Evolutionary conservation across 2,329 filamentous ascomycete genomes (phyloP).

Genomic region (Aureobasidium subglaciale): DNA sequence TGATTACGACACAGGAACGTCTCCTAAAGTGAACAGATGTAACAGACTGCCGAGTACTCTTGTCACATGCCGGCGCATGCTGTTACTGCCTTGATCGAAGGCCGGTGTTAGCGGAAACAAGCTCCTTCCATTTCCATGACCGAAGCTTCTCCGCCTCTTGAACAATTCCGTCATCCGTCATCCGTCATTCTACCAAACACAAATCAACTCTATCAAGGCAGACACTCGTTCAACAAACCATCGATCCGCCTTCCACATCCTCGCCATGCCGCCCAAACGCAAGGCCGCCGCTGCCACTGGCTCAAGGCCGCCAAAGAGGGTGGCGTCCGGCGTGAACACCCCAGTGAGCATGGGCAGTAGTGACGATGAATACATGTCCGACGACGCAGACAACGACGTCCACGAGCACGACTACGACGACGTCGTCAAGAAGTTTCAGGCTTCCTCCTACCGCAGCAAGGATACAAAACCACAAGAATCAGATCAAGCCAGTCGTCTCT

Average conservation of each 20-base stretch:
- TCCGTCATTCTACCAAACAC: neutral
- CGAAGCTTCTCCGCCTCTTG: neutral
- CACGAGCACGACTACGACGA: constrained; percentile 31
- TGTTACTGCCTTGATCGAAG: neutral
- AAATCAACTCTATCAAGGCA: neutral
- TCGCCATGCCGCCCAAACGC: constrained; percentile 31
- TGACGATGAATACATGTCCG: constrained; percentile 46
- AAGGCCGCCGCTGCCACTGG: constrained; percentile 31
- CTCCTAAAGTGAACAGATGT: neutral
- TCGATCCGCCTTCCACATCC: neutral
- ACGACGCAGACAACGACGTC: constrained; percentile 26
- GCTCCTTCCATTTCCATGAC: neutral
- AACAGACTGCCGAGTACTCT: too few species aligned
- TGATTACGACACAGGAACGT: too few species aligned
- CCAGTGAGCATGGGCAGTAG: constrained; percentile 42
- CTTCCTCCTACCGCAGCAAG: constrained; percentile 44
- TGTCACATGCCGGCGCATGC: neutral
- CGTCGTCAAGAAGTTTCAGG: constrained; percentile 48
- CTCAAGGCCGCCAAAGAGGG: constrained; percentile 29
- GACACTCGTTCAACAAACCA: neutral
- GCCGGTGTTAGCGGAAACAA: constrained; percentile 7
- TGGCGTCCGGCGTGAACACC: constrained; percentile 35
- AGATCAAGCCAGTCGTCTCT: constrained; percentile 50
- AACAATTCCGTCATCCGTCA: constrained; percentile 4
- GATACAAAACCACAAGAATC: constrained; percentile 35